These are phyloP conservation scores for Acanthamoeba triangularis DNA, from an alignment of 208 protist genomes.

Conservation along the genomic window DNA sequence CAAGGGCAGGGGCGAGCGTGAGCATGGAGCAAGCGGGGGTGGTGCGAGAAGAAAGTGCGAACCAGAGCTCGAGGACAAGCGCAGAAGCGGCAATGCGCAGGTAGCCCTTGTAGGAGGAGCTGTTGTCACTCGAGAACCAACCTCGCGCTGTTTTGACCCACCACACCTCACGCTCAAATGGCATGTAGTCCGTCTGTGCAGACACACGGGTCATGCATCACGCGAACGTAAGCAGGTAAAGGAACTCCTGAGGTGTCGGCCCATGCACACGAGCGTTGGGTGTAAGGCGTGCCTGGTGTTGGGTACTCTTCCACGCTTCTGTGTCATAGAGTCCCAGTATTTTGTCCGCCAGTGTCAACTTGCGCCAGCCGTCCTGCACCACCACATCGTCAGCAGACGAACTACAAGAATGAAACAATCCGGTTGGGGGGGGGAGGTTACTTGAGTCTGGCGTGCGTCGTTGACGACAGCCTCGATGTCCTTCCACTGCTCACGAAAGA, in stretches of 20 bases:
- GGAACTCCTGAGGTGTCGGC: background rate
- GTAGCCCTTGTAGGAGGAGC: constrained; percentile 70
- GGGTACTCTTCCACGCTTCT: constrained; percentile 70
- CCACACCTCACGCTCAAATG: constrained; percentile 63
- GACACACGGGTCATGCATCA: background rate
- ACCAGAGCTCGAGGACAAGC: constrained; percentile 71
- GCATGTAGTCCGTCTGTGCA: constrained; percentile 60
- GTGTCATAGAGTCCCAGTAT: constrained; percentile 63
- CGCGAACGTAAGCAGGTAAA: background rate
- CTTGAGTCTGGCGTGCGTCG: background rate
- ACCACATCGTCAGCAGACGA: no score
- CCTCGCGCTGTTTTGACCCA: constrained; percentile 64
- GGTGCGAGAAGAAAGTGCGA: background rate
- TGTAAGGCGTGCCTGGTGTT: background rate
- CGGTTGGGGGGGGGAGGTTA: background rate
- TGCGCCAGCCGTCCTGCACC: constrained; percentile 13
- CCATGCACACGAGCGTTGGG: background rate
- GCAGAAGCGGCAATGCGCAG: constrained; percentile 48
- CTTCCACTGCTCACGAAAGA: constrained; percentile 61
- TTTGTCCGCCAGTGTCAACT: constrained; percentile 51
- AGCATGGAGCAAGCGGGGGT: background rate
- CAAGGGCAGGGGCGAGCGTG: no score
- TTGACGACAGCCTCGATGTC: constrained; percentile 34
- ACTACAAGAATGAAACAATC: background rate
- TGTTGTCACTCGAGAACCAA: constrained; percentile 43